Percentiles rank a stretch among this genome's conserved stretches.
phyloP scores from a whole-genome alignment of 768 basidiomycete species.

The Phlegmacium glaucopus region DNA sequence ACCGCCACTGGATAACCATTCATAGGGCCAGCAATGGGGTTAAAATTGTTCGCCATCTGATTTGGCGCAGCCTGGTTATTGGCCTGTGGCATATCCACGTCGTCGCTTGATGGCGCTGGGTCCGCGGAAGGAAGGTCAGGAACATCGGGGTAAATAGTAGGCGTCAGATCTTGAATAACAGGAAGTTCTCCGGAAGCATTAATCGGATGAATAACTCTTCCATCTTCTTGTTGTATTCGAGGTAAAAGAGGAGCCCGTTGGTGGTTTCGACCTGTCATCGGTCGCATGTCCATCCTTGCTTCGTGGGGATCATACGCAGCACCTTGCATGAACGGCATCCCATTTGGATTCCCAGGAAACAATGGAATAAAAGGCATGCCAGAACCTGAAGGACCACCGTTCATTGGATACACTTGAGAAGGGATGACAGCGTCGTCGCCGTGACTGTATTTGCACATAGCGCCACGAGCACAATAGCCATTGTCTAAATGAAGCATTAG shows the following conservation, averaged over 20 bases:
- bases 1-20: conserved; percentile 7
- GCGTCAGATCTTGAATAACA: conserved; percentile 82
- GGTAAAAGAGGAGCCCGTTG: conserved; percentile 57
- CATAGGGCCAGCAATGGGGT: conserved; percentile 7
- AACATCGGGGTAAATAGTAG: conserved; percentile 36
- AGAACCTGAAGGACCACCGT: conserved; percentile 24
- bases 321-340: conserved; percentile 44
- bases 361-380: conserved; percentile 70
- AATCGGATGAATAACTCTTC: conserved; percentile 32
- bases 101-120: conserved; percentile 19
- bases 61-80: conserved; percentile 9
- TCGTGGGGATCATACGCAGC: conserved; percentile 76
- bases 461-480: conserved; percentile 88
- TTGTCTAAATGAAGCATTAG: conserved; percentile 51
- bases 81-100: conserved; percentile 17
- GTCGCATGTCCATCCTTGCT: conserved; percentile 77
- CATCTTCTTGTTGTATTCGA: conserved; percentile 53
- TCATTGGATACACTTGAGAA: conserved; percentile 61
- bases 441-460: conserved; percentile 88
- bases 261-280: conserved; percentile 38
- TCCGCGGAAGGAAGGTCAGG: conserved; percentile 20
- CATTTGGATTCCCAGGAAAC: conserved; percentile 43
- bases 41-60: conserved; percentile 5
- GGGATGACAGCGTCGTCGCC: conserved; percentile 85
- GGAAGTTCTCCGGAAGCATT: conserved; percentile 69